Evolutionary conservation across 768 basidiomycete species (phyloP), one percentile per base, ranked within the genome.

Genomic region (Trametes gibbosa): DNA sequence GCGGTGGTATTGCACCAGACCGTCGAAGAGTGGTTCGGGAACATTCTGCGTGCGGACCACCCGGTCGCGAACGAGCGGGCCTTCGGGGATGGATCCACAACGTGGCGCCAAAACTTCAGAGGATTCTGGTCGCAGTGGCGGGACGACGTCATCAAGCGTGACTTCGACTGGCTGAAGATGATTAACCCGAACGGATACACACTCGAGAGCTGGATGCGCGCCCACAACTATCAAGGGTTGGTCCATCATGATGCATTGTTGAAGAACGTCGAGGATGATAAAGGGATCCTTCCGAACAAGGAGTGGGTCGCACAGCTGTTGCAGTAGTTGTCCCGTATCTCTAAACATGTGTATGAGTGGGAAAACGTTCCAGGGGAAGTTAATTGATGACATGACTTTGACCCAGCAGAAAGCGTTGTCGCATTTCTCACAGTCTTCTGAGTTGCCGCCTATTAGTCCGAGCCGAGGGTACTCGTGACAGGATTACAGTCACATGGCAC

Each of bases 81-180:
- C 23, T 56, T 32, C 14, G 59, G 57, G 23, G 67, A 63, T 42
- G 66, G 59, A 37, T 56, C 59, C 42, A 68, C 65, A 52, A 65
- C 63, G n/a, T 69, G 63, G 63, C 17, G 41, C 25, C 66, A 78
- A 69, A 79, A 77, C 65, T 79, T 79, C 61, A 69, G 69, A n/a
- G 71, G 69, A 1, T 79, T 74, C 65, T 81, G 76, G 76, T 69
- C 66, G 16, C 54, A 71, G 59, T 80, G 68, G 65, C 65, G 76
- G 27, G 79, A 81, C 50, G 74, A 76, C 60, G 62, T 79, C 21
- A 63, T 81, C 42, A 71, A 67, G 59, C 69, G 76, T 56, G 75
- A 81, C 59, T 74, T 76, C 70, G 70, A 73, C 12, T 79, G 77
- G 76, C 69, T 79, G 19, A 61, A 70, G 51, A 70, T 66, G n/a